These are phyloP conservation scores for Ascochyta viciae-villosae DNA, from an alignment of 2,329 filamentous ascomycete species.

Conservation along the genomic window DNA sequence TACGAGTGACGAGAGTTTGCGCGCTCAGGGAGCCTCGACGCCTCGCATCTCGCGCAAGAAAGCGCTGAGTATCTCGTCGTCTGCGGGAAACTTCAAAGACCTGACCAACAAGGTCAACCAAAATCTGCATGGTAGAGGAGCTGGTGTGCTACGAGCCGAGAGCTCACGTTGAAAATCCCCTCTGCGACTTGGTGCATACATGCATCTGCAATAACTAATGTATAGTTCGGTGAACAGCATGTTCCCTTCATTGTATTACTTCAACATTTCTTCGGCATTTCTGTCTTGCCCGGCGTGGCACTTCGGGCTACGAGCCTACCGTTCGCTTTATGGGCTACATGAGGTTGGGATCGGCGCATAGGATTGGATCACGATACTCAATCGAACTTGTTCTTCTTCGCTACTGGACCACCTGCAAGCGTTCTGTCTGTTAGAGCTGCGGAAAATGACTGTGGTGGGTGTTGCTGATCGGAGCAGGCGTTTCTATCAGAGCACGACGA, in stretches of 20 bases:
- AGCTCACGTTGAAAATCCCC: slow-evolving; percentile 44
- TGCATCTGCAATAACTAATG: slow-evolving; percentile 39
- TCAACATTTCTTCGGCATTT: slow-evolving; percentile 10
- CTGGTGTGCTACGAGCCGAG: slow-evolving; percentile 55
- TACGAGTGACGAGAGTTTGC: slow-evolving; percentile 33
- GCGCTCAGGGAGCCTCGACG: slow-evolving; percentile 40
- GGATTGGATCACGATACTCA: slow-evolving; percentile 35
- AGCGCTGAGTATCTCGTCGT: slow-evolving; percentile 46
- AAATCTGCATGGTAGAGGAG: slow-evolving; percentile 55
- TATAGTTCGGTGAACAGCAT: slow-evolving; percentile 37
- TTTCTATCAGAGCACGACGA: neutral
- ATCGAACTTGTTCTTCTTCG: slow-evolving; percentile 18
- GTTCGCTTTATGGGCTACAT: slow-evolving; percentile 36
- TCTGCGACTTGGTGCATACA: slow-evolving; percentile 22
- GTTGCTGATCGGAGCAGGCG: neutral
- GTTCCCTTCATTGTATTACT: slow-evolving; percentile 38
- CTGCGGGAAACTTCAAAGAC: slow-evolving; percentile 53
- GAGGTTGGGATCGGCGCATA: slow-evolving; percentile 30
- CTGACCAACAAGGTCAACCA: slow-evolving; percentile 55
- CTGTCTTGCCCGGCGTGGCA: slow-evolving; percentile 14
- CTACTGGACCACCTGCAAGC: neutral
- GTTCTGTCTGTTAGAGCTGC: neutral
- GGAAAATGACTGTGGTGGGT: neutral
- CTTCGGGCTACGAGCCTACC: slow-evolving; percentile 11
- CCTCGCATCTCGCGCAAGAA: slow-evolving; percentile 54